A percentile compares a stretch with the other conserved stretches of the same genome.
These are phyloP conservation scores for Dipteronia dyeriana DNA, from an alignment of 345 rosid genomes.

Conservation along the genomic window DNA sequence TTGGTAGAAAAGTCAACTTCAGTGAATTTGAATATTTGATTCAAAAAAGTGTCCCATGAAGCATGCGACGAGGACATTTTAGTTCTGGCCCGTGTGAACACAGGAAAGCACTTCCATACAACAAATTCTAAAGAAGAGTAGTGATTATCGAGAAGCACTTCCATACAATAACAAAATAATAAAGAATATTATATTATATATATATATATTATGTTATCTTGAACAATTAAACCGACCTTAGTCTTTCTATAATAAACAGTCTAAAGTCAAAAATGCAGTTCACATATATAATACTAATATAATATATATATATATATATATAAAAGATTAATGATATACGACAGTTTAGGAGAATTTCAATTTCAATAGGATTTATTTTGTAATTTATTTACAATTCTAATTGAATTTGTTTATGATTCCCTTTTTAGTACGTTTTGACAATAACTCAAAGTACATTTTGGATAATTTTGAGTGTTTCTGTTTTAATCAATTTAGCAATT, in stretches of 20 bases:
- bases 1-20: constrained; percentile 8
- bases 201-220: not conserved
- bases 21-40: not conserved
- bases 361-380: too few species aligned
- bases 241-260: not conserved
- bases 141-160: not conserved
- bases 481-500: too few species aligned
- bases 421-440: too few species aligned
- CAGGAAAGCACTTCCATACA: not conserved
- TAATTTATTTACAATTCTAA: too few species aligned
- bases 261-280: constrained; percentile 21
- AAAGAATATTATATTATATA: not conserved
- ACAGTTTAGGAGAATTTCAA: too few species aligned
- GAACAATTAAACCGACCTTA: constrained; percentile 1
- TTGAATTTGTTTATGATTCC: too few species aligned
- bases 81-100: constrained; percentile 1
- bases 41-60: not conserved
- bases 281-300: not conserved
- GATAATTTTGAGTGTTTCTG: too few species aligned
- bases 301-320: too few species aligned
- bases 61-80: not conserved
- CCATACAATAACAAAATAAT: not conserved
- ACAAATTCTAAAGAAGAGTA: not conserved
- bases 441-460: too few species aligned
- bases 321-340: too few species aligned